Conservation (phyloP, 768 basidiomycete species). For the Boletus insuetus region DNA sequence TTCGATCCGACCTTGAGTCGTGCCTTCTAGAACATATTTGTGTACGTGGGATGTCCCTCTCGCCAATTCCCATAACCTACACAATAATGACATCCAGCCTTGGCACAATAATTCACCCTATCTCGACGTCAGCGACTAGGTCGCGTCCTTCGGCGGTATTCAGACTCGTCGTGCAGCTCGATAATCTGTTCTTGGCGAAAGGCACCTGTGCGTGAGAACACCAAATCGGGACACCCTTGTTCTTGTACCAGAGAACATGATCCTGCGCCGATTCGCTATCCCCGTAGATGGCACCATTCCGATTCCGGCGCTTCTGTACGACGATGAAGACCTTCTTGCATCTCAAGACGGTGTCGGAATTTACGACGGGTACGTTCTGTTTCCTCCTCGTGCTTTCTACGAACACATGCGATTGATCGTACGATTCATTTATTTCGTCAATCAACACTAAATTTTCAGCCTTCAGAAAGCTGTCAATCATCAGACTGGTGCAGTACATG, state of each 20-base stretch:
- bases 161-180: background rate
- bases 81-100: background rate
- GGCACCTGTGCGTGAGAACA: background rate
- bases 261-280: constrained; percentile 52
- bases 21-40: background rate
- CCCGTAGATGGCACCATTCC: constrained; percentile 76
- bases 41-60: constrained; percentile 9
- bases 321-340: constrained; percentile 73
- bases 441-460: constrained; percentile 44
- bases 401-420: constrained; percentile 18
- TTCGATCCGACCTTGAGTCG: constrained; percentile 2
- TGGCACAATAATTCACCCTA: constrained; percentile 4
- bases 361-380: constrained; percentile 77
- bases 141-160: constrained; percentile 13
- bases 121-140: constrained; percentile 4
- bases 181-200: background rate
- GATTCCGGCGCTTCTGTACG: constrained; percentile 69
- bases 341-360: constrained; percentile 83
- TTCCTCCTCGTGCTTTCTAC: constrained; percentile 9
- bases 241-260: constrained; percentile 38
- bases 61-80: constrained; percentile 9
- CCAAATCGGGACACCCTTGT: constrained; percentile 3
- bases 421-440: constrained; percentile 23
- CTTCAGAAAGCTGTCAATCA: constrained; percentile 79
- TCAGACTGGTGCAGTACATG: constrained; percentile 67